phyloP scores from a whole-genome alignment of 169 alveolate genomes.

The Theileria luwenshuni region DNA sequence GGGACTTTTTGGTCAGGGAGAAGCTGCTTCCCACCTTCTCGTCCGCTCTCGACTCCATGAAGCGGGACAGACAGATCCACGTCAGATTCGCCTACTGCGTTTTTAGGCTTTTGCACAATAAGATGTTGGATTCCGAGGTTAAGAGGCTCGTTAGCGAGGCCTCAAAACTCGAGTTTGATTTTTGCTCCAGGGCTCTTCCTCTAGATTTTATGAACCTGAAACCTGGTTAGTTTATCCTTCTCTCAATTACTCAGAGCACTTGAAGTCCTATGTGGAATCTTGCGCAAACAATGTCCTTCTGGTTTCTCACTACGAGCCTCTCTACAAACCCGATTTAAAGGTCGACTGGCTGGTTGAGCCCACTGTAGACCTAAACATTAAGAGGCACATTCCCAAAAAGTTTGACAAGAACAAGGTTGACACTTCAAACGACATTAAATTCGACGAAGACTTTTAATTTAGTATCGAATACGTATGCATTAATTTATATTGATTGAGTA shows the following conservation, averaged over 20 bases:
- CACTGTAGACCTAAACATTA: constrained; percentile 11
- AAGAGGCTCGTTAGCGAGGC: constrained; percentile 34
- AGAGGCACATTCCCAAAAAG: constrained; percentile 18
- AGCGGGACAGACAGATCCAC: constrained; percentile 41
- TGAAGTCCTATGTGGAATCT: constrained; percentile 27
- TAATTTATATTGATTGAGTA: neutral
- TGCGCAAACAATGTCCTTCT: constrained; percentile 39
- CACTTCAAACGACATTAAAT: constrained; percentile 25
- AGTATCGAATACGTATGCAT: neutral
- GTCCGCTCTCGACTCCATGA: constrained; percentile 42
- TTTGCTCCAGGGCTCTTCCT: constrained; percentile 41
- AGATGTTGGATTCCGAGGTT: constrained; percentile 23
- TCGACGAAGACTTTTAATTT: constrained; percentile 61
- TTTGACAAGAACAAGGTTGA: constrained; percentile 9
- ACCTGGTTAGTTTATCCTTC: constrained; percentile 25
- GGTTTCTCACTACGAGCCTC: constrained; percentile 39
- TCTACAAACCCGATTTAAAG: constrained; percentile 28
- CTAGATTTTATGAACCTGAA: constrained; percentile 29
- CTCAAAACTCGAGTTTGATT: constrained; percentile 26
- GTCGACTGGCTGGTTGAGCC: constrained; percentile 41
- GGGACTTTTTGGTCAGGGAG: constrained; percentile 26
- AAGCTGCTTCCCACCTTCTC: constrained; percentile 29
- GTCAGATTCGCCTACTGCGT: constrained; percentile 47
- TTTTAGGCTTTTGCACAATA: constrained; percentile 21
- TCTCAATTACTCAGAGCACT: constrained; percentile 12